Evolutionary conservation across 352 stramenopile species (phyloP).

Genomic region (Phytophthora kernoviae): DNA sequence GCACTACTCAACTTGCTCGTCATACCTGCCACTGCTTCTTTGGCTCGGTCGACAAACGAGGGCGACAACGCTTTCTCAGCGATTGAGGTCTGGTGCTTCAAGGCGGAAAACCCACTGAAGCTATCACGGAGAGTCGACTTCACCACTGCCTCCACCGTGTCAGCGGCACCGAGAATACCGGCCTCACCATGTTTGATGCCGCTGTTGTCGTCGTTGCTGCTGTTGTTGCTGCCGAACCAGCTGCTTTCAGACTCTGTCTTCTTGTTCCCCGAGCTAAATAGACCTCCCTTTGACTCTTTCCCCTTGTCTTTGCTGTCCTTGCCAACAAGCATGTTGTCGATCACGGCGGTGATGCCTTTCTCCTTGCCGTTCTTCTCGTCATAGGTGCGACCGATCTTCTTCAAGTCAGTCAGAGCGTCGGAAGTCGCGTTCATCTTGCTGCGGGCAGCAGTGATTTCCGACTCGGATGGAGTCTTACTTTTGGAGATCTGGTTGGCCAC

Average conservation of each 20-base stretch:
- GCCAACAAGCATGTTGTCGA: slow-evolving; percentile 10
- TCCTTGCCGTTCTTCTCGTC: slow-evolving; percentile 30
- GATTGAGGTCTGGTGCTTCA: slow-evolving; percentile 30
- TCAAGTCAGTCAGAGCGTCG: slow-evolving; percentile 39
- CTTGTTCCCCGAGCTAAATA: background rate
- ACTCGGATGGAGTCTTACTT: slow-evolving; percentile 24
- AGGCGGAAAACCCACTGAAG: slow-evolving; percentile 25
- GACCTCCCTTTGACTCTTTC: slow-evolving; percentile 2
- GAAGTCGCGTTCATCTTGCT: slow-evolving; percentile 29
- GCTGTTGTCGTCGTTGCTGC: too few relatives aligned
- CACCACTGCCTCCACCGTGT: slow-evolving; percentile 34
- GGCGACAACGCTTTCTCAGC: slow-evolving; percentile 28
- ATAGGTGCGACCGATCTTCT: slow-evolving; percentile 28
- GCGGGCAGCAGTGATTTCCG: slow-evolving; percentile 28
- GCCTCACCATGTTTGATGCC: background rate
- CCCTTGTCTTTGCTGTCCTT: slow-evolving; percentile 12
- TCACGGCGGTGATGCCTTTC: slow-evolving; percentile 13
- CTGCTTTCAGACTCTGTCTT: slow-evolving; percentile 5
- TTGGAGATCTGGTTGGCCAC: slow-evolving; percentile 29
- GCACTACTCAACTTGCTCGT: slow-evolving; percentile 20
- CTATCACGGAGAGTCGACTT: slow-evolving; percentile 25
- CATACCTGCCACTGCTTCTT: slow-evolving; percentile 22
- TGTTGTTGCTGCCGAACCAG: slow-evolving; percentile 8
- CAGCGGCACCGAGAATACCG: background rate
- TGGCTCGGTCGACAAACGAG: slow-evolving; percentile 20